These are phyloP conservation scores for Aspergillus pseudotamarii DNA, from an alignment of 2,329 filamentous ascomycete species.

Conservation along the genomic window DNA sequence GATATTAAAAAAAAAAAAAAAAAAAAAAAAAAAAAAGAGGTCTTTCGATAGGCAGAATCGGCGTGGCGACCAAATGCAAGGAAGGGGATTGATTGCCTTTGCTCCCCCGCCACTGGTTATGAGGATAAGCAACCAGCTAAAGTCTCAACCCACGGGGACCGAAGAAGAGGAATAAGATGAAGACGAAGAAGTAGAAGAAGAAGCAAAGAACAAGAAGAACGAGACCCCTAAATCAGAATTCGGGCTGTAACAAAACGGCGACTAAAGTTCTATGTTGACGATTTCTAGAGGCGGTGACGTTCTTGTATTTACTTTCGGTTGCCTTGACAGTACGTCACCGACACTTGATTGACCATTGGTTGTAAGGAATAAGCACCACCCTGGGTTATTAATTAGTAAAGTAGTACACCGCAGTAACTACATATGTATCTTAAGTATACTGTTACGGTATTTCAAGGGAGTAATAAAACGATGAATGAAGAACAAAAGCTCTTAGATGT, in stretches of 20 bases:
- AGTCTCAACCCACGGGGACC: neutral
- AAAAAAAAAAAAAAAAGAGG: neutral
- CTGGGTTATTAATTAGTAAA: neutral
- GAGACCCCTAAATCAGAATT: neutral
- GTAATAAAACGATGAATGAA: neutral
- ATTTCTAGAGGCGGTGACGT: conserved; percentile 3
- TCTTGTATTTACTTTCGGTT: neutral
- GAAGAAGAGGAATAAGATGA: neutral
- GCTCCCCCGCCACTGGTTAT: neutral
- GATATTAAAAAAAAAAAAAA: too few species aligned
- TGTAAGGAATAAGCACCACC: neutral
- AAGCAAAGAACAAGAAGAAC: neutral
- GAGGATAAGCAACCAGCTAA: neutral
- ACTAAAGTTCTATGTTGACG: neutral
- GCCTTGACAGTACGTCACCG: neutral
- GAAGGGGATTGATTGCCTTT: neutral
- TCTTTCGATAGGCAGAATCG: conserved; percentile 1
- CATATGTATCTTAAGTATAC: neutral
- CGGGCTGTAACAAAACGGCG: neutral
- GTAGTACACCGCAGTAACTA: neutral
- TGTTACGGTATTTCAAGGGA: neutral
- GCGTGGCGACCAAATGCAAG: neutral
- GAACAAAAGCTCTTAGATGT: too few species aligned
- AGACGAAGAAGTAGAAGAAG: neutral
- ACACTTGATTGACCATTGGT: neutral